Evolutionary conservation across 768 basidiomycete species (phyloP).

Genomic region (Chalciporus pseudorubinellus): DNA sequence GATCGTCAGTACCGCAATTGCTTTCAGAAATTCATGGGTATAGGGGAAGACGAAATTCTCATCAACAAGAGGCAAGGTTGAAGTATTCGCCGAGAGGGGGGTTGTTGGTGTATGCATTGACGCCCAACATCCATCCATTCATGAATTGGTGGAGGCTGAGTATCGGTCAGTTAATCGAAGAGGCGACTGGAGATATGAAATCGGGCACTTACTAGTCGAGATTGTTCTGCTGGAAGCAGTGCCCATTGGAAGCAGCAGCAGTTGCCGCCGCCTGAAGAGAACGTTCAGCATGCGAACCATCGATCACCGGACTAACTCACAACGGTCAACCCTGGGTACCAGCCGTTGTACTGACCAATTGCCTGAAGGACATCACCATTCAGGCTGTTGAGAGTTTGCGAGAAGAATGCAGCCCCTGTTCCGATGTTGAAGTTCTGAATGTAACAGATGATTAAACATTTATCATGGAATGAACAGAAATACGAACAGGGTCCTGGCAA

Average conservation of each 20-base stretch:
- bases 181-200: background rate
- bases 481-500: constrained; percentile 40
- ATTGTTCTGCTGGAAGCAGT: constrained; percentile 79
- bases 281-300: background rate
- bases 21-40: background rate
- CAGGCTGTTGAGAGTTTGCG: constrained; percentile 39
- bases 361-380: constrained; percentile 52
- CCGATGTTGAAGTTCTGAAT: constrained; percentile 67
- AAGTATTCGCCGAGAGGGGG: constrained; percentile 61
- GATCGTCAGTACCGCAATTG: background rate
- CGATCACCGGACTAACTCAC: constrained; percentile 35
- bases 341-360: constrained; percentile 78
- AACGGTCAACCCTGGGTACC: constrained; percentile 55
- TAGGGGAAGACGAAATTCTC: background rate
- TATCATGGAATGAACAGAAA: background rate
- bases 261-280: constrained; percentile 49
- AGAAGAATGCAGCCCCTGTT: constrained; percentile 63
- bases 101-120: constrained; percentile 45
- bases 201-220: constrained; percentile 68
- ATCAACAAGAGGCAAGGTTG: constrained; percentile 49
- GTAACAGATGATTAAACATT: background rate
- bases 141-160: constrained; percentile 62
- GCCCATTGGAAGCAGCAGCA: constrained; percentile 48
- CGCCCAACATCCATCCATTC: constrained; percentile 70
- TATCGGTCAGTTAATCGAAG: background rate